Evolutionary conservation across 2,329 filamentous ascomycete species (phyloP), one percentile per base, ranked within the genome.

Genomic region (Aureobasidium sp.): DNA sequence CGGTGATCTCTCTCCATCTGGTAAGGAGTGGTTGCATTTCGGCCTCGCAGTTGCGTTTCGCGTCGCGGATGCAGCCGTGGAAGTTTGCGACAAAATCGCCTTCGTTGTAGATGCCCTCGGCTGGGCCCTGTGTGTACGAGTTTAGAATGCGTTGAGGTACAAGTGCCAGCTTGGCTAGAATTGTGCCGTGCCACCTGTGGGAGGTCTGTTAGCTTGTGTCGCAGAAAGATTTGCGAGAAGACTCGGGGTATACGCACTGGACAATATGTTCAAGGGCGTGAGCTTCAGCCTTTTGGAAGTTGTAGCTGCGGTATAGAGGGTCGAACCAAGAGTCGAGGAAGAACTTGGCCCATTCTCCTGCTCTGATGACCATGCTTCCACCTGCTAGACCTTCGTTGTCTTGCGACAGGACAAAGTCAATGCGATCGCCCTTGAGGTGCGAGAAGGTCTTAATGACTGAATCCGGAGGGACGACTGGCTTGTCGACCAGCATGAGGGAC

Each of bases 261-360:
- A 81, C 78, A 51, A 81, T 77, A 65, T 81, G 79, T 67, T 81
- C 94, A 78, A 99, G 76, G 55, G 93, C 92, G 78, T 99, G 93
- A 29, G 82, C 84, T 75, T 99, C 94, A 0, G 91, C 92, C 73
- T 95, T 97, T 71, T 95, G 90, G 71, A 99, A 99, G 72, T 96
- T 96, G 77, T 99, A 99, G 67, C 82, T 89, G 65, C 93, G 83
- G 76, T 96, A 99, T 47, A 97, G 78, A 51, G 94, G 94, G 72
- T 97, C 91, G 71, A 94, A 96, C 94, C 94, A 99, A 1, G 90
- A 88, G 72, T 99, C 94, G 21, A 97, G 76, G 71, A 99, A 90
- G 78, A 89, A 99, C 70, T 88, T 89, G 48, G 90, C 89, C 90
- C 93, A 99, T 61, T 94, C 90, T 27, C 92, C 91, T 64, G 88